These are phyloP conservation scores for Phytophthora agathidicida DNA, from an alignment of 352 stramenopile species.

Conservation along the genomic window DNA sequence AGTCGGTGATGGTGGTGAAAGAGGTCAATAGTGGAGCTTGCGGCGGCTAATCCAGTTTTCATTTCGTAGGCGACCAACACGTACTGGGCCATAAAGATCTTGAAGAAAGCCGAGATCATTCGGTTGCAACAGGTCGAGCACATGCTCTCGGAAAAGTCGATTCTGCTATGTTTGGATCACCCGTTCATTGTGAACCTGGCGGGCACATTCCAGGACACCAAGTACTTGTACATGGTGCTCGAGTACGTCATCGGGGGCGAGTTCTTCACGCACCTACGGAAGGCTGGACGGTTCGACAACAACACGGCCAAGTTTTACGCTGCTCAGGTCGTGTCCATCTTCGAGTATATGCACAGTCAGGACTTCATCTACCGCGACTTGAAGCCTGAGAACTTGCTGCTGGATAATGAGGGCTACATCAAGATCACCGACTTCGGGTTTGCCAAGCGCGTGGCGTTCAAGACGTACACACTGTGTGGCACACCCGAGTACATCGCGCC, in stretches of 20 bases:
- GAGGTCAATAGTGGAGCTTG: background rate
- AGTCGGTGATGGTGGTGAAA: conserved; percentile 8
- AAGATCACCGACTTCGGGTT: conserved; percentile 97
- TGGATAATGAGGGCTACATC: conserved; percentile 95
- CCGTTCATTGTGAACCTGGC: conserved; percentile 97
- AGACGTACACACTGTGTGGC: conserved; percentile 94
- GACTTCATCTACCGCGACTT: conserved; percentile 98
- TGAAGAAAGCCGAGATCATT: conserved; percentile 98
- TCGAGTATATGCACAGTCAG: conserved; percentile 96
- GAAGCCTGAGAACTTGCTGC: conserved; percentile 95
- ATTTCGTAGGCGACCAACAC: conserved; percentile 75
- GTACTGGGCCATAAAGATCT: conserved; percentile 97
- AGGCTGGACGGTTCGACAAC: conserved; percentile 94
- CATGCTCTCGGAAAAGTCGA: conserved; percentile 97
- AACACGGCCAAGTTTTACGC: conserved; percentile 93
- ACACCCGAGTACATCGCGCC: conserved; percentile 95
- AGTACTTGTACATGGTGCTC: conserved; percentile 98
- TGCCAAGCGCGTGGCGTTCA: conserved; percentile 94
- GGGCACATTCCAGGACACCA: conserved; percentile 94
- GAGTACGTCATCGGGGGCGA: conserved; percentile 98
- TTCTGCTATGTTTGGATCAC: conserved; percentile 92
- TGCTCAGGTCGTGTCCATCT: conserved; percentile 95
- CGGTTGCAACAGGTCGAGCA: conserved; percentile 97
- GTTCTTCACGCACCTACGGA: conserved; percentile 97
- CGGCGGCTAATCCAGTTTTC: background rate